These are phyloP conservation scores for Candida anutae DNA, from an alignment of 1,139 yeast genomes.

Conservation along the genomic window DNA sequence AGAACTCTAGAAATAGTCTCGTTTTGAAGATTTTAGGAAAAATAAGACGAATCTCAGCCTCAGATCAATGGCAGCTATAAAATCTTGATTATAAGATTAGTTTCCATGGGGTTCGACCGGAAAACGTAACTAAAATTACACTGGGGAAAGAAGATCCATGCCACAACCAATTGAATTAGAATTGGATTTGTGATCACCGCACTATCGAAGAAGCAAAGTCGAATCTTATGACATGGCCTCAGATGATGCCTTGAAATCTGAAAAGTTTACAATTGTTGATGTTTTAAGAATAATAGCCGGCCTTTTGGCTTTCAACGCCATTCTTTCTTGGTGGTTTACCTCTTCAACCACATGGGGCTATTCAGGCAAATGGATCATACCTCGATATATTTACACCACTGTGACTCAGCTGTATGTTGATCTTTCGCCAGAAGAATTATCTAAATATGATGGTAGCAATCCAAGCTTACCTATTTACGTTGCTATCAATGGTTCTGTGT, in stretches of 20 bases:
- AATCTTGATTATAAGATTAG: too few species aligned
- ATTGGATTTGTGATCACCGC: too few species aligned
- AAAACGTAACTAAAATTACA: too few species aligned
- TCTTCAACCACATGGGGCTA: slow-evolving; percentile 46
- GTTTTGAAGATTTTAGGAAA: too few species aligned
- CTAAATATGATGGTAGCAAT: slow-evolving; percentile 47
- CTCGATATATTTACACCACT: slow-evolving; percentile 28
- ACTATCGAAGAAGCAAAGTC: too few species aligned
- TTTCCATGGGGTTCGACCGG: too few species aligned
- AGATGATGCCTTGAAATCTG: not conserved
- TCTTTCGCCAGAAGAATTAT: slow-evolving; percentile 42
- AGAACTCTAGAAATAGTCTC: too few species aligned
- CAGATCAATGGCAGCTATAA: too few species aligned
- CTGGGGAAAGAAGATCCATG: too few species aligned
- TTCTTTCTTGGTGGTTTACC: slow-evolving; percentile 46
- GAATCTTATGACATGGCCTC: not conserved
- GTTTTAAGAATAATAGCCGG: slow-evolving; percentile 41
- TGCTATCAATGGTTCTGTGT: slow-evolving; percentile 60
- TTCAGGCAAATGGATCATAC: slow-evolving; percentile 44
- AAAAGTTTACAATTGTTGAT: slow-evolving; percentile 25
- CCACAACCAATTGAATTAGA: not conserved
- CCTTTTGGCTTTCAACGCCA: slow-evolving; percentile 36
- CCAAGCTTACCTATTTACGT: slow-evolving; percentile 49
- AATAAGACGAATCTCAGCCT: too few species aligned
- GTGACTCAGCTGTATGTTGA: slow-evolving; percentile 14